phyloP scores from a whole-genome alignment of 1,284 basidiomycete genomes.

The Pseudomicrostroma phylloplanum region DNA sequence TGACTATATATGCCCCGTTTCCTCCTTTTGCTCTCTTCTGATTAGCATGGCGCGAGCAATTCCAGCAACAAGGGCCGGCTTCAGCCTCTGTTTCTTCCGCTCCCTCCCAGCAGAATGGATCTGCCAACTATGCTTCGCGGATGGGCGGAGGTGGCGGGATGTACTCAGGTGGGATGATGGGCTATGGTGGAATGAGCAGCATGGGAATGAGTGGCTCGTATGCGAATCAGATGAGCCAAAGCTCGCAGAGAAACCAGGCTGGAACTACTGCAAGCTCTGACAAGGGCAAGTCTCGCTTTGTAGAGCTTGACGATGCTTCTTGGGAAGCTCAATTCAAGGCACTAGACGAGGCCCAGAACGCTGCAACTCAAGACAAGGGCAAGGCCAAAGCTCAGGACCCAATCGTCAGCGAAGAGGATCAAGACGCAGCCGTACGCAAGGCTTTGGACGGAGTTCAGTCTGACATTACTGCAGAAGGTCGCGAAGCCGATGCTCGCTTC shows the following conservation, averaged over 20 bases:
- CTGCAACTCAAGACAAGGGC: slow-evolving; percentile 21
- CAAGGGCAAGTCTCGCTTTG: slow-evolving; percentile 22
- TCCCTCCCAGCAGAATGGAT: slow-evolving; percentile 1
- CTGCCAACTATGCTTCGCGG: slow-evolving; percentile 7
- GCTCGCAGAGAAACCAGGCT: neutral
- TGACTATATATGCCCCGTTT: slow-evolving; percentile 17
- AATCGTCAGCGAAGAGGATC: slow-evolving; percentile 32
- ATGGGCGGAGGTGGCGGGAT: slow-evolving; percentile 16
- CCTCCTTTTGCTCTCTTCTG: neutral
- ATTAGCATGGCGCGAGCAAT: slow-evolving; percentile 37
- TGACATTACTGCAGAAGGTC: slow-evolving; percentile 33
- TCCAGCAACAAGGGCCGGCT: slow-evolving; percentile 13
- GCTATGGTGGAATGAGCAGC: slow-evolving; percentile 18
- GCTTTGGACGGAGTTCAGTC: slow-evolving; percentile 43
- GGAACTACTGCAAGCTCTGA: slow-evolving; percentile 7
- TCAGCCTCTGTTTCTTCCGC: neutral
- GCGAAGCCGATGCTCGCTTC: slow-evolving; percentile 37
- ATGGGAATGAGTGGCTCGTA: slow-evolving; percentile 23
- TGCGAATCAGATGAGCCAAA: neutral
- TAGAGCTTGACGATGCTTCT: slow-evolving; percentile 40
- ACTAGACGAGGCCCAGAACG: slow-evolving; percentile 26
- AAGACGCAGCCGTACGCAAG: slow-evolving; percentile 31
- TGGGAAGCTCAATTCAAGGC: slow-evolving; percentile 47
- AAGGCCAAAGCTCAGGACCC: slow-evolving; percentile 42
- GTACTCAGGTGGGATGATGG: neutral